Conservation (phyloP, 495 filamentous ascomycete species). For the Chaetomidium leptoderma region DNA sequence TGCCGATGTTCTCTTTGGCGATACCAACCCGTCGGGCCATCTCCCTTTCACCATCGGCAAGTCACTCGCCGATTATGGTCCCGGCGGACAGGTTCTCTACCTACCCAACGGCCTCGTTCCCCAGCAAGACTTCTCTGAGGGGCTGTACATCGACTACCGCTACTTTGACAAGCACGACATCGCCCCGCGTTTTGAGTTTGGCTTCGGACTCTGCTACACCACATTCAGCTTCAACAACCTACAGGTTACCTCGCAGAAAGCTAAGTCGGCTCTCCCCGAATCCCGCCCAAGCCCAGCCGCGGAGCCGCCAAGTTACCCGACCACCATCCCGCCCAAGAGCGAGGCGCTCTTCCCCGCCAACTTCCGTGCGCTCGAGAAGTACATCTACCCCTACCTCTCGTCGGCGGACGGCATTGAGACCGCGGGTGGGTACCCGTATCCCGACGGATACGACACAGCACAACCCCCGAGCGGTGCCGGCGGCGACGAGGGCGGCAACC, state of each 20-base stretch:
- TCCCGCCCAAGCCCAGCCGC: slow-evolving; percentile 51
- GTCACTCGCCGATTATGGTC: slow-evolving; percentile 74
- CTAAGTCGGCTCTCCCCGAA: slow-evolving; percentile 58
- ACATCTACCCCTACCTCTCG: slow-evolving; percentile 83
- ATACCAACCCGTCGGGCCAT: slow-evolving; percentile 78
- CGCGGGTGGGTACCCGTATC: slow-evolving; percentile 64
- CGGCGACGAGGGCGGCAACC: slow-evolving; percentile 81
- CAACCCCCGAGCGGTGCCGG: slow-evolving; percentile 62
- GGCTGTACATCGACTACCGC: slow-evolving; percentile 84
- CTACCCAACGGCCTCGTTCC: slow-evolving; percentile 67
- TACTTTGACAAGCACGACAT: slow-evolving; percentile 75
- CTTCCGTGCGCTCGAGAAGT: slow-evolving; percentile 67
- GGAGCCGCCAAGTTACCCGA: slow-evolving; percentile 60
- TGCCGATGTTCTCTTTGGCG: slow-evolving; percentile 78
- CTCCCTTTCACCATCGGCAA: slow-evolving; percentile 90
- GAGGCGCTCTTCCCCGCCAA: slow-evolving; percentile 61
- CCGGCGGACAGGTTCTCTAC: slow-evolving; percentile 69
- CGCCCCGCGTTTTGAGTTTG: slow-evolving; percentile 69
- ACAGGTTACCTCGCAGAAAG: slow-evolving; percentile 47
- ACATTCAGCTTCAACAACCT: slow-evolving; percentile 66
- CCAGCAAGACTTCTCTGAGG: slow-evolving; percentile 81
- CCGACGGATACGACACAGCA: slow-evolving; percentile 59
- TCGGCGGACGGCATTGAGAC: slow-evolving; percentile 52
- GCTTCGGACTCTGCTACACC: slow-evolving; percentile 77
- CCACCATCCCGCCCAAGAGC: slow-evolving; percentile 50